A percentile compares a stretch with the other conserved stretches of the same genome.
Evolutionary conservation across 192 early-diverging fungal genomes (phyloP).

Genomic region (Coemansia sp.): DNA sequence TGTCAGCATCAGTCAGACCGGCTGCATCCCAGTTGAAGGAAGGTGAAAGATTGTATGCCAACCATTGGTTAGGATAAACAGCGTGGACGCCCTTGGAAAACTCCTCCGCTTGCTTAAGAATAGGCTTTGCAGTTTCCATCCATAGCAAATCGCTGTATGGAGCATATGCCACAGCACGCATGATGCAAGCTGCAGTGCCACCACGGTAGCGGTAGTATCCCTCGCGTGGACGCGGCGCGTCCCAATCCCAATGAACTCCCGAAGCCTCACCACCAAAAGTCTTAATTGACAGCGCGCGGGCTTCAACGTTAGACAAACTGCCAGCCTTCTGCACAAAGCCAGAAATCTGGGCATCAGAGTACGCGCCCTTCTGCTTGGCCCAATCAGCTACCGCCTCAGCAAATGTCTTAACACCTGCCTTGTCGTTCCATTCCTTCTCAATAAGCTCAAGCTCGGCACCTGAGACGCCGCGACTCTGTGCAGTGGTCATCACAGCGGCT

Average conservation of each 20-base stretch:
- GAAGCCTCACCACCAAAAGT: constrained; percentile 42
- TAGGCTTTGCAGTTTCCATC: constrained; percentile 98
- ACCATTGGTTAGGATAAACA: constrained; percentile 76
- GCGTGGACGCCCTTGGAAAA: constrained; percentile 82
- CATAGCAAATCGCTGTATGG: constrained; percentile 88
- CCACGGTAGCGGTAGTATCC: constrained; percentile 97
- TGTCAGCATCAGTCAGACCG: constrained; percentile 87
- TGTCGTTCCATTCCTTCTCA: constrained; percentile 80
- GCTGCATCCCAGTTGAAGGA: constrained; percentile 99
- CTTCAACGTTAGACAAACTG: constrained; percentile 77
- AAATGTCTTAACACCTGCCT: constrained; percentile 81
- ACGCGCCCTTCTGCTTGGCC: constrained; percentile 49
- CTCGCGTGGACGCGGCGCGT: constrained; percentile 85
- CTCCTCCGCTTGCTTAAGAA: constrained; percentile 85
- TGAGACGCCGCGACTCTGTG: constrained; percentile 66
- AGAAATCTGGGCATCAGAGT: constrained; percentile 57
- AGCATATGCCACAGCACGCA: constrained; percentile 79
- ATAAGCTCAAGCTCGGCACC: constrained; percentile 77
- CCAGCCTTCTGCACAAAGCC: constrained; percentile 46
- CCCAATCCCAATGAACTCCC: constrained; percentile 83
- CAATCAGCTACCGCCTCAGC: constrained; percentile 74
- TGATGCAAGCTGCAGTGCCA: constrained; percentile 85
- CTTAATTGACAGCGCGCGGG: constrained; percentile 72
- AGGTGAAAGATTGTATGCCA: constrained; percentile 95
- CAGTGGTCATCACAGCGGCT: constrained; percentile 76